Conservation (phyloP, 306 rosid species). For the Glycyrrhiza uralensis region DNA sequence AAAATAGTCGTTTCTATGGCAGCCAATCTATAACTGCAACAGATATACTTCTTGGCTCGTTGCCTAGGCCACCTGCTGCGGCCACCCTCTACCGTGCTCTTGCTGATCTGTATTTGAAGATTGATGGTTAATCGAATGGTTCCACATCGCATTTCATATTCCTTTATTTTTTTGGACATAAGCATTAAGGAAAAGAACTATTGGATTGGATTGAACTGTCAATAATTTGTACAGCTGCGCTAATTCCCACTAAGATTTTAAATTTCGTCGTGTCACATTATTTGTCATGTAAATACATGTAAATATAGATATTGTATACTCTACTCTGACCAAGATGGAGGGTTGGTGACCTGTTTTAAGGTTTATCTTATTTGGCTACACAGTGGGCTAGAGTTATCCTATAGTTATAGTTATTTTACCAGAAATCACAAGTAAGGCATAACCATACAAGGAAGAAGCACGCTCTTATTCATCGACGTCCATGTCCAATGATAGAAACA, state of each 20-base stretch:
- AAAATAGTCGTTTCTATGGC: constrained; percentile 80
- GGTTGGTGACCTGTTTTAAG: background rate
- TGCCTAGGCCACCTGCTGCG: constrained; percentile 96
- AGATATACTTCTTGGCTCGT: constrained; percentile 74
- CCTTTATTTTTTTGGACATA: background rate
- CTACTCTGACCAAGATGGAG: background rate
- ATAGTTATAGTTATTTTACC: background rate
- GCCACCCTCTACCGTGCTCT: constrained; percentile 75
- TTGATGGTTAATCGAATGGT: constrained; percentile 35
- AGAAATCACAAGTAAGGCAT: background rate
- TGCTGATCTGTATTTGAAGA: constrained; percentile 61
- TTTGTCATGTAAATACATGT: constrained; percentile 34
- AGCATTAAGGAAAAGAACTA: background rate
- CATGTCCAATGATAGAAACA: background rate
- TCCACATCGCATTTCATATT: background rate
- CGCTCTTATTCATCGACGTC: background rate
- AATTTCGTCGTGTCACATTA: constrained; percentile 41
- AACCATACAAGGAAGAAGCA: background rate
- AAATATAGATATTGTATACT: background rate
- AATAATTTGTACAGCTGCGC: constrained; percentile 40
- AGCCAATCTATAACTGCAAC: constrained; percentile 69
- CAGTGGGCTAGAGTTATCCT: too few relatives aligned
- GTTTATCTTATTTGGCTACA: background rate
- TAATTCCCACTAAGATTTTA: constrained; percentile 25
- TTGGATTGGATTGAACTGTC: background rate